Percentiles rank a stretch among this genome's conserved stretches.
phyloP scores from a whole-genome alignment of 148 eudicot species.

The Selenicereus undatus region DNA sequence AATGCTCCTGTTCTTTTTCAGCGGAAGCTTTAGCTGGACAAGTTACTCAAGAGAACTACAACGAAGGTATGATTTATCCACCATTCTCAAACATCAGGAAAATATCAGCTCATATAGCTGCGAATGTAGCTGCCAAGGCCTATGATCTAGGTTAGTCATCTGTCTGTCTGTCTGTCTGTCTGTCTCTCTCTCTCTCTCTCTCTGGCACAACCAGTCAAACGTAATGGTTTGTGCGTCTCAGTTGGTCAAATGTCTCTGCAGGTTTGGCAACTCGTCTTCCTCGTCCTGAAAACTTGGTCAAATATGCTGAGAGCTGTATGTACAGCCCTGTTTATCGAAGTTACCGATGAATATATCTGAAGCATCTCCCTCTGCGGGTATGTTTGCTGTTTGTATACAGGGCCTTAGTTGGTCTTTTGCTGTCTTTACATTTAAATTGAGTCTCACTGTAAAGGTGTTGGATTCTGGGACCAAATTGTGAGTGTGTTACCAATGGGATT shows the following conservation, averaged over 20 bases:
- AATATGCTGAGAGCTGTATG: constrained; percentile 93
- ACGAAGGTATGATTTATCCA: constrained; percentile 79
- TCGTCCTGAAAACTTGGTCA: constrained; percentile 63
- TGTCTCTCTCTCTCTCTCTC: neutral
- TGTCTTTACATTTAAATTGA: neutral
- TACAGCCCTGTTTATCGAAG: constrained; percentile 77
- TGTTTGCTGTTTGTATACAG: neutral
- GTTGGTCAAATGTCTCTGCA: neutral
- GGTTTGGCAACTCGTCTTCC: constrained; percentile 40
- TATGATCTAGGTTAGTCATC: constrained; percentile 68
- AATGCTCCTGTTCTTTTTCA: constrained; percentile 22
- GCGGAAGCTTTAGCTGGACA: constrained; percentile 92
- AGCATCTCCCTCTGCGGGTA: neutral
- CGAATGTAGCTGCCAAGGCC: constrained; percentile 85
- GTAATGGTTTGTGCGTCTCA: neutral
- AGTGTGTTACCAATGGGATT: too few species aligned
- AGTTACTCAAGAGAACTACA: constrained; percentile 66
- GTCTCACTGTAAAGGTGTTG: neutral
- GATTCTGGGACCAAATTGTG: too few species aligned
- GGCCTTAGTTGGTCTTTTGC: neutral
- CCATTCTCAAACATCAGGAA: constrained; percentile 73
- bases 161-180: neutral
- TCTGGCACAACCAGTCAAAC: neutral
- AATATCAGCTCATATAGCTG: constrained; percentile 86
- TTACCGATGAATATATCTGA: constrained; percentile 34